phyloP scores from a whole-genome alignment of 371 early-diverging fungal species.

The Apophysomyces sp. region DNA sequence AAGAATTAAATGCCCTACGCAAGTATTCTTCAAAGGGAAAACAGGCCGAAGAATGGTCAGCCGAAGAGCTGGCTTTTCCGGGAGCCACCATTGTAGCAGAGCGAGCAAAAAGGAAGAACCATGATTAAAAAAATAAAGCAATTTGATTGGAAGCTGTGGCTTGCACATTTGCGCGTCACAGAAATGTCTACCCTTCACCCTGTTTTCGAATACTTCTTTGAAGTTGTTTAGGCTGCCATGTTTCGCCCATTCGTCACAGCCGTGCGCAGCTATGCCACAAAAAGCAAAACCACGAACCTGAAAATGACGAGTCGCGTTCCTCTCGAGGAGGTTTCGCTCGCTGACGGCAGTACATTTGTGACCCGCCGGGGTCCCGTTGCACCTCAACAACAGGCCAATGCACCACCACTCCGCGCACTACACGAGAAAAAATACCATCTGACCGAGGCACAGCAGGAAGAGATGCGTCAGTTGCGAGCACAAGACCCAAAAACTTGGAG shows the following conservation, averaged over 20 bases:
- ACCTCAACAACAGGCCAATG: conserved; percentile 22
- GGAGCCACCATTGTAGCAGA: conserved; percentile 31
- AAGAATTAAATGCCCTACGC: conserved; percentile 69
- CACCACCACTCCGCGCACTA: conserved; percentile 28
- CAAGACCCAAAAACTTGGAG: conserved; percentile 50
- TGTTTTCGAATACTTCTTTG: not conserved
- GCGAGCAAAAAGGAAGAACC: conserved; percentile 16
- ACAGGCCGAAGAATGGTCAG: not conserved
- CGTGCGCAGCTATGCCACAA: conserved; percentile 44
- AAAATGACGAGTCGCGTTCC: conserved; percentile 39
- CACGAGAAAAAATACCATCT: conserved; percentile 15
- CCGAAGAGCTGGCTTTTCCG: conserved; percentile 15
- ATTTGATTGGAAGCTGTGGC: too few relatives aligned
- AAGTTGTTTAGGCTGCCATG: conserved; percentile 10
- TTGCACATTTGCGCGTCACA: too few relatives aligned
- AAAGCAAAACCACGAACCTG: conserved; percentile 44
- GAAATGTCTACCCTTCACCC: not conserved
- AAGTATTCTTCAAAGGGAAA: conserved; percentile 30
- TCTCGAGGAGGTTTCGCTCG: conserved; percentile 23
- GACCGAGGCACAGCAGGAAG: conserved; percentile 29
- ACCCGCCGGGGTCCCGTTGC: conserved; percentile 35
- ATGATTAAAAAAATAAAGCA: not conserved
- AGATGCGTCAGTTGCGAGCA: conserved; percentile 43
- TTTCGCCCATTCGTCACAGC: conserved; percentile 13
- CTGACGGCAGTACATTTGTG: conserved; percentile 40